Percentiles rank a stretch among this genome's conserved stretches.
phyloP scores from a whole-genome alignment of 1,139 yeast genomes.

The Lodderomyces beijingensis region DNA sequence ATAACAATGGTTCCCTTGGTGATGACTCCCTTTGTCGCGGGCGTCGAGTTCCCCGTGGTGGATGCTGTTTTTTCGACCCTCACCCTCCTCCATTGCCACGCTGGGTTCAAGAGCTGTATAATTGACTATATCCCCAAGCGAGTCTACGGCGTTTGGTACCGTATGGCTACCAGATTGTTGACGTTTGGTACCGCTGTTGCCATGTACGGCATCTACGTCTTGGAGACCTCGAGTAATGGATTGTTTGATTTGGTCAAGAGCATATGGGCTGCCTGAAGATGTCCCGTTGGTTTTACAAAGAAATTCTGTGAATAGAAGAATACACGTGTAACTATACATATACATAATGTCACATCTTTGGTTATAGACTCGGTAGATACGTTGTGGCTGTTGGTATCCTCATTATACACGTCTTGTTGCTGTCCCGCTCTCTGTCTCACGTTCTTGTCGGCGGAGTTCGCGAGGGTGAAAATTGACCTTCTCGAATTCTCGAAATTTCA shows the following conservation, averaged over 20 bases:
- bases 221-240: constrained; percentile 55
- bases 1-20: constrained; percentile 60
- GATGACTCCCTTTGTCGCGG: constrained; percentile 59
- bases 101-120: constrained; percentile 75
- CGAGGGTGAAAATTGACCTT: too few species aligned
- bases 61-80: constrained; percentile 57
- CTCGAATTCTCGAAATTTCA: too few species aligned
- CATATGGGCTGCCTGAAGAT: constrained; percentile 35
- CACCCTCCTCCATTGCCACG: constrained; percentile 59
- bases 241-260: constrained; percentile 42
- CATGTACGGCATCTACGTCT: constrained; percentile 61
- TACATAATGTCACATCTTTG: too few species aligned
- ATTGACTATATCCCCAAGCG: constrained; percentile 73
- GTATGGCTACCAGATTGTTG: constrained; percentile 57
- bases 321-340: too few species aligned
- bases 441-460: too few species aligned
- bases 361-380: too few species aligned
- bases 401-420: too few species aligned
- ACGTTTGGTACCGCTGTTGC: constrained; percentile 60
- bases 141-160: constrained; percentile 66
- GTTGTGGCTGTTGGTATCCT: too few species aligned
- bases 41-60: constrained; percentile 43
- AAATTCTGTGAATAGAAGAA: too few species aligned
- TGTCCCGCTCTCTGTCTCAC: too few species aligned
- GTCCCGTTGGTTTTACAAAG: too few species aligned